Evolutionary conservation across 257 asterid genomes (phyloP), one percentile per base, ranked within the genome.

Genomic region (Thymus mandschuricus): DNA sequence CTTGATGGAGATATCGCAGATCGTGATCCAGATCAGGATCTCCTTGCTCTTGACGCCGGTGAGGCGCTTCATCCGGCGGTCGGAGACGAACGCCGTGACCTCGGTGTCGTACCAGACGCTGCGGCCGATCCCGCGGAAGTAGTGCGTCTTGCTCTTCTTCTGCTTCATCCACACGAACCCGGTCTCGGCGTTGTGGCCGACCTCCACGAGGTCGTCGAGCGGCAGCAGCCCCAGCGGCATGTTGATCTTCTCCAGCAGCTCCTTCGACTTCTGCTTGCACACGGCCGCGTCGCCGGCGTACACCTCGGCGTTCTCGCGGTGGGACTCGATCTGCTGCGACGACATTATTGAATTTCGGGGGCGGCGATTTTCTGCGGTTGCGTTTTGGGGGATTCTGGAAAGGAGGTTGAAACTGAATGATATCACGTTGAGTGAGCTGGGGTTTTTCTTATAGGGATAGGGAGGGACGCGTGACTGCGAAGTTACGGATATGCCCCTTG

Each of bases 41-140:
- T 89, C 96, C 87, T 87, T 91, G 76, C 90, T 81, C 82, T 87
- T 86, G 33, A 91, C 93, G 27, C 97, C 97, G 0, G 86, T 89
- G 45, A 91, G 70, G 60, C 77, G 80, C 78, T 80, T 86, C 97
- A 91, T 89, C 82, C 80, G 74, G 27, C 89, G 87, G 52, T 89
- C 83, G 76, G 86, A 85, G 30, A 91, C 84, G 58, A 85, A 81
- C 43, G 87, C 89, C 68, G 96, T 86, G 49, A 92, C 89, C 69
- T 76, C 89, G 8, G 83, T 77, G 54, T 91, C 96, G 81, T 87
- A 87, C 80, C 86, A 80, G 1, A 87, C 95, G 73, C 75, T 84
- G 1, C 80, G 82, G 1, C 83, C 64, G 62, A 91, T 91, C 11
- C 79, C 69, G 15, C 74, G 69, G 83, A 91, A 83, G 2, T 71